Evolutionary conservation across 2,329 filamentous ascomycete genomes (phyloP).

Genomic region (Fusarium xyrophilum): DNA sequence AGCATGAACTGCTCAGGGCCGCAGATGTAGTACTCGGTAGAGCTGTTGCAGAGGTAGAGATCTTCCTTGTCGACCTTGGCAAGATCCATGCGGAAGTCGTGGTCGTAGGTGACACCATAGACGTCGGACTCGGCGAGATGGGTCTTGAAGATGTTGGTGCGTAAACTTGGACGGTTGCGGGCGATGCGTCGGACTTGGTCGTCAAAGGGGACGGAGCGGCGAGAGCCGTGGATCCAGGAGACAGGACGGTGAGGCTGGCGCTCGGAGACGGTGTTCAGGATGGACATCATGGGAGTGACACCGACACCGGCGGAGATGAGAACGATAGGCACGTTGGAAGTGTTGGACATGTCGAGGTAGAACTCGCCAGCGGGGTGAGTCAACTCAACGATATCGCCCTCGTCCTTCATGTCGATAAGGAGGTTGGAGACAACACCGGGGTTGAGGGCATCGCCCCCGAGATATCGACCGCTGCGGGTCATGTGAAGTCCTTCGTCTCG

Average conservation of each 20-base stretch:
- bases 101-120: slow-evolving; percentile 53
- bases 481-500: slow-evolving; percentile 63
- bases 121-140: slow-evolving; percentile 55
- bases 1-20: slow-evolving; percentile 63
- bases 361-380: slow-evolving; percentile 72
- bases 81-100: slow-evolving; percentile 54
- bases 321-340: slow-evolving; percentile 55
- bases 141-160: slow-evolving; percentile 59
- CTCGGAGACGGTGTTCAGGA: slow-evolving; percentile 61
- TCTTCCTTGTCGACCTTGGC: slow-evolving; percentile 52
- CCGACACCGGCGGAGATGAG: slow-evolving; percentile 69
- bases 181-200: slow-evolving; percentile 57
- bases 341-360: slow-evolving; percentile 56
- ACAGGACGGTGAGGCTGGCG: slow-evolving; percentile 56
- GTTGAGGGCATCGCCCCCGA: slow-evolving; percentile 49
- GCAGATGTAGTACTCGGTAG: slow-evolving; percentile 62
- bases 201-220: slow-evolving; percentile 60
- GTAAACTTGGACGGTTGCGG: slow-evolving; percentile 46
- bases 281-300: slow-evolving; percentile 65
- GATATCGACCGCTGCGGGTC: slow-evolving; percentile 36
- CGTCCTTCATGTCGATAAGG: slow-evolving; percentile 66
- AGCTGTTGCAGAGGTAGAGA: slow-evolving; percentile 53
- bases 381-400: slow-evolving; percentile 68
- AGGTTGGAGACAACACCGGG: slow-evolving; percentile 74
- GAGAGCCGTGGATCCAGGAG: slow-evolving; percentile 66